These are phyloP conservation scores for Euptelea pleiosperma DNA, from an alignment of 164 flowering plant species.

Conservation along the genomic window DNA sequence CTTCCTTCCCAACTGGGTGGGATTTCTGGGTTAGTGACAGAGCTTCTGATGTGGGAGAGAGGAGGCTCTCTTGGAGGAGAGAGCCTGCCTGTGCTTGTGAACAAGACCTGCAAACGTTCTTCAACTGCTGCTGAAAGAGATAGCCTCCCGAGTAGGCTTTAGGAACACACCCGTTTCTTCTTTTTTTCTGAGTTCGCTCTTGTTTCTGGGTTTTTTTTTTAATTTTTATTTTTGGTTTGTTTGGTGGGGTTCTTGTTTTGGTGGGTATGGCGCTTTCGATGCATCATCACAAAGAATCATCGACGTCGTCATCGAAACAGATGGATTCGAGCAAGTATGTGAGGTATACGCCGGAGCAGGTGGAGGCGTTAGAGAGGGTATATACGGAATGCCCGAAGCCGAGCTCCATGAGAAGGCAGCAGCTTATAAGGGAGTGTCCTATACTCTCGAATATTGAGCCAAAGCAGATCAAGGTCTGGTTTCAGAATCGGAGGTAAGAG, in stretches of 20 bases:
- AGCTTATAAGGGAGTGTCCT: constrained; percentile 79
- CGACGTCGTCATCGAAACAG: constrained; percentile 19
- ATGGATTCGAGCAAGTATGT: constrained; percentile 79
- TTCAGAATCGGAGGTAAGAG: constrained; percentile 76
- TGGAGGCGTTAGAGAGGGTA: constrained; percentile 85
- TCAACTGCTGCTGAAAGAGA: constrained; percentile 14
- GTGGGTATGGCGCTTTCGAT: constrained; percentile 40
- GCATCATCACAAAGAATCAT: constrained; percentile 28
- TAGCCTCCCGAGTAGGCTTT: not conserved
- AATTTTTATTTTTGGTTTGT: not conserved
- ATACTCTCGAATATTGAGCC: constrained; percentile 83
- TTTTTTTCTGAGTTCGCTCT: constrained; percentile 2
- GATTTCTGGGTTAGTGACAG: constrained; percentile 7
- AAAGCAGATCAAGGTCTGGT: constrained; percentile 96
- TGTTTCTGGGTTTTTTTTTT: not conserved
- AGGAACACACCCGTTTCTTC: too few relatives aligned
- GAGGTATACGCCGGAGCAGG: constrained; percentile 84
- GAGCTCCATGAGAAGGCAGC: constrained; percentile 72
- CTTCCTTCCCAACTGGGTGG: constrained; percentile 9
- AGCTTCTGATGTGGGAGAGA: constrained; percentile 51
- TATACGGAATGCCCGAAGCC: constrained; percentile 88
- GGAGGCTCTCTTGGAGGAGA: constrained; percentile 74
- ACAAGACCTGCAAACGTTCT: constrained; percentile 4
- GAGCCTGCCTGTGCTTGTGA: constrained; percentile 45
- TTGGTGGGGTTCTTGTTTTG: not conserved